Evolutionary conservation across 345 rosid genomes (phyloP).

Genomic region (Eucalyptus caleyi): DNA sequence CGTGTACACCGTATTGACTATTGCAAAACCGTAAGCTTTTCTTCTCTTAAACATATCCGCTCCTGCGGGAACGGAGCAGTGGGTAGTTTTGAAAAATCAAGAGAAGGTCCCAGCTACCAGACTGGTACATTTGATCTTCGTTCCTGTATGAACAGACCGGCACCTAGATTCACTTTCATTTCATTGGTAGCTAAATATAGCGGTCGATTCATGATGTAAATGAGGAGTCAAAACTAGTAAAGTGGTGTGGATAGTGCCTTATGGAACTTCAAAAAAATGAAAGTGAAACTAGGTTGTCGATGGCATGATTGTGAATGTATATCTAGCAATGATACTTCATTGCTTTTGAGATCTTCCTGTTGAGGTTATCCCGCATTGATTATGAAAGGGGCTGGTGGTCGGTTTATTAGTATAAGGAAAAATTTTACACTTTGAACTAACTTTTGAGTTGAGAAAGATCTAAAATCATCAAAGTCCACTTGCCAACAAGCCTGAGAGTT

Average conservation of each 20-base stretch:
- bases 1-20: not conserved
- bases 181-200: not conserved
- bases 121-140: not conserved
- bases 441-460: accelerated
- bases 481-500: too few relatives aligned
- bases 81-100: not conserved
- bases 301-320: not conserved
- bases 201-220: not conserved
- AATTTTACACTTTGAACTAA: too few relatives aligned
- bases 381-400: accelerated
- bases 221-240: not conserved
- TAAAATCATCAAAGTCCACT: too few relatives aligned
- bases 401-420: too few relatives aligned
- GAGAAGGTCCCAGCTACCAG: not conserved
- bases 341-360: too few relatives aligned
- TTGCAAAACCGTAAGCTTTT: not conserved
- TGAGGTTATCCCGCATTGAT: accelerated
- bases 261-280: too few relatives aligned
- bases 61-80: not conserved
- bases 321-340: too few relatives aligned
- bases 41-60: not conserved
- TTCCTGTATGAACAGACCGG: not conserved
- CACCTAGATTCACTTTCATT: not conserved
- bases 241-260: not conserved
- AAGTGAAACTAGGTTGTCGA: not conserved